A percentile compares a stretch with the other conserved stretches of the same genome.
phyloP scores from a whole-genome alignment of 179 eudicot genomes.

The Silene noctiflora region DNA sequence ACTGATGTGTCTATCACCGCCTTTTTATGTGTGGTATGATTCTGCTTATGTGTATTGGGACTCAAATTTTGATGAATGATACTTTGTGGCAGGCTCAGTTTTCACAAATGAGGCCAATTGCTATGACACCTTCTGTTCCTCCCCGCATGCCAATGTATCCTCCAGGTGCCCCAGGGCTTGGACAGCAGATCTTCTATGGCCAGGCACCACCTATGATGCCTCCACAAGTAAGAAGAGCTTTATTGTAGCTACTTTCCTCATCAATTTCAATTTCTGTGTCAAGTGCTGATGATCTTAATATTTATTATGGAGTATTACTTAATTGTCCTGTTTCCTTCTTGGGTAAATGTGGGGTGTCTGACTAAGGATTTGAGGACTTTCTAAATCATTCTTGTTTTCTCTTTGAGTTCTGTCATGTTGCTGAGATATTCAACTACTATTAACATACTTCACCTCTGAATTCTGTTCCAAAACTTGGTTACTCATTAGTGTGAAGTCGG shows the following conservation, averaged over 20 bases:
- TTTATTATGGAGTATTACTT: neutral
- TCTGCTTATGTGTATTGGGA: neutral
- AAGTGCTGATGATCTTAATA: neutral
- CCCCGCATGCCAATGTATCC: constrained; percentile 79
- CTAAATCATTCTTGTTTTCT: neutral
- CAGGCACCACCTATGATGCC: constrained; percentile 75
- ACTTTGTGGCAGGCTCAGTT: constrained; percentile 56
- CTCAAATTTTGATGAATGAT: neutral
- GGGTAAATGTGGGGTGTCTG: neutral
- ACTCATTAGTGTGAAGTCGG: no score
- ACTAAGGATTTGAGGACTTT: neutral
- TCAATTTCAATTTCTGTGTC: neutral
- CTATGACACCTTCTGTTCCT: constrained; percentile 56
- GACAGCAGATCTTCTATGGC: constrained; percentile 72
- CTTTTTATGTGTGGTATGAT: neutral
- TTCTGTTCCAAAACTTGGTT: no score
- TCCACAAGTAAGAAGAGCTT: constrained; percentile 52
- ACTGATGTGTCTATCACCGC: neutral
- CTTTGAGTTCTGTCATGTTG: neutral
- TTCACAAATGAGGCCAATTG: constrained; percentile 67
- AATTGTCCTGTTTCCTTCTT: neutral
- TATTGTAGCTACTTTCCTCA: neutral
- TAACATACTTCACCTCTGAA: no score
- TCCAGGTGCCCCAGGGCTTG: constrained; percentile 72
- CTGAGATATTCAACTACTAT: neutral